Conservation (phyloP, 257 asterid genomes). For the Solanum appendiculatum region DNA sequence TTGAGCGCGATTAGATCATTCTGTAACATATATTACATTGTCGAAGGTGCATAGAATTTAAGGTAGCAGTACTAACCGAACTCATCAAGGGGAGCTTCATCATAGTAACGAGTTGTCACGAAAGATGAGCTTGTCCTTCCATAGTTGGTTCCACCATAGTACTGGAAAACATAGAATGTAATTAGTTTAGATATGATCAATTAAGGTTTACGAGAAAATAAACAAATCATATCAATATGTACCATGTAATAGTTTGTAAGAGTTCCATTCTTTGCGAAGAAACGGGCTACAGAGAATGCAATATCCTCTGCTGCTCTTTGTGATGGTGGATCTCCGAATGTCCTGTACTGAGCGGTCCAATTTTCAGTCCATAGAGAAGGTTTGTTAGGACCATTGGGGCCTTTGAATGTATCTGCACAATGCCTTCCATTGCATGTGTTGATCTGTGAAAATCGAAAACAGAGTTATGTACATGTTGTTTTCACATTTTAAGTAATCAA, state of each 20-base stretch:
- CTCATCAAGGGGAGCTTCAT: slow-evolving; percentile 84
- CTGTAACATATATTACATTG: background rate
- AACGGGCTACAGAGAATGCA: slow-evolving; percentile 51
- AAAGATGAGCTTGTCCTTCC: slow-evolving; percentile 71
- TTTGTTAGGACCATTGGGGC: slow-evolving; percentile 83
- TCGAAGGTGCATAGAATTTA: background rate
- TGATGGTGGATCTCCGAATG: slow-evolving; percentile 66
- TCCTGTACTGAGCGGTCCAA: slow-evolving; percentile 27
- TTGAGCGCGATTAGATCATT: background rate
- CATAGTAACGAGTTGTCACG: slow-evolving; percentile 67
- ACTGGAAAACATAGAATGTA: slow-evolving; percentile 18
- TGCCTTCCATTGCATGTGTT: slow-evolving; percentile 94
- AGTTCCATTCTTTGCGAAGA: slow-evolving; percentile 65
- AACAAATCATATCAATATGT: background rate
- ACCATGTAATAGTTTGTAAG: slow-evolving; percentile 73
- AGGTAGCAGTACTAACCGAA: slow-evolving; percentile 26
- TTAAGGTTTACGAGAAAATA: background rate
- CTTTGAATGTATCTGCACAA: slow-evolving; percentile 79
- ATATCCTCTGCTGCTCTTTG: slow-evolving; percentile 70
- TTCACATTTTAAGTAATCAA: background rate
- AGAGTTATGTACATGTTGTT: background rate
- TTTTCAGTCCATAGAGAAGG: slow-evolving; percentile 94
- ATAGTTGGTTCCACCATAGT: slow-evolving; percentile 76
- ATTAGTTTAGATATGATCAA: background rate
- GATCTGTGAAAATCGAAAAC: slow-evolving; percentile 27